Conservation (phyloP, 192 early-diverging fungal genomes). For the Coemansia sp. region DNA sequence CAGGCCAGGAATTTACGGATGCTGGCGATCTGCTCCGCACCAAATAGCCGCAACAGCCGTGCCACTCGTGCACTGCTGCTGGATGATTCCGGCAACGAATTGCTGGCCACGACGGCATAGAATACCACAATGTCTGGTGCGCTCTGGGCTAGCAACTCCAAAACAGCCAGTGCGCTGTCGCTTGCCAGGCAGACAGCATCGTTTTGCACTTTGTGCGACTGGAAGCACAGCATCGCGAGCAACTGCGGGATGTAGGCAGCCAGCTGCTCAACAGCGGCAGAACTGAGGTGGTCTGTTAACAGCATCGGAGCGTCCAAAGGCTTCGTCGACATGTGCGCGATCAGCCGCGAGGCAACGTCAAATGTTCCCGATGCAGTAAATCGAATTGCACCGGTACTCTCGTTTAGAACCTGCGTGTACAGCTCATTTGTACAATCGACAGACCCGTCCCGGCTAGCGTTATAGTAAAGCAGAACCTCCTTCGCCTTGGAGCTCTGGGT, state of each 20-base stretch:
- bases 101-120: constrained; percentile 25
- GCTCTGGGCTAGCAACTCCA: constrained; percentile 8
- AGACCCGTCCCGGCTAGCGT: not conserved
- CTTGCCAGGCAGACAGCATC: not conserved
- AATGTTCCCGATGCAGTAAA: constrained; percentile 25
- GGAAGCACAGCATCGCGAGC: constrained; percentile 28
- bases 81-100: constrained; percentile 16
- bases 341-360: constrained; percentile 27
- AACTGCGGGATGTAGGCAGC: constrained; percentile 39
- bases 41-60: constrained; percentile 13
- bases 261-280: constrained; percentile 19
- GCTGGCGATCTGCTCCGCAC: constrained; percentile 9
- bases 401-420: constrained; percentile 15
- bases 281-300: constrained; percentile 1
- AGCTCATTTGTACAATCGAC: constrained; percentile 7
- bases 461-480: constrained; percentile 27
- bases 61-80: not conserved
- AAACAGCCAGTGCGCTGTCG: constrained; percentile 10
- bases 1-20: constrained; percentile 17
- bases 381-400: constrained; percentile 16
- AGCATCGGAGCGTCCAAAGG: constrained; percentile 10
- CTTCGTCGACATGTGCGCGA: constrained; percentile 17
- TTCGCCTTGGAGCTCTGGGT: constrained; percentile 18
- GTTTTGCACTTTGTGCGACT: not conserved
- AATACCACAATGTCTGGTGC: constrained; percentile 29